A percentile compares a stretch with the other conserved stretches of the same genome.
Evolutionary conservation across 2,329 filamentous ascomycete genomes (phyloP).

Genomic region (Ascochyta fabae): DNA sequence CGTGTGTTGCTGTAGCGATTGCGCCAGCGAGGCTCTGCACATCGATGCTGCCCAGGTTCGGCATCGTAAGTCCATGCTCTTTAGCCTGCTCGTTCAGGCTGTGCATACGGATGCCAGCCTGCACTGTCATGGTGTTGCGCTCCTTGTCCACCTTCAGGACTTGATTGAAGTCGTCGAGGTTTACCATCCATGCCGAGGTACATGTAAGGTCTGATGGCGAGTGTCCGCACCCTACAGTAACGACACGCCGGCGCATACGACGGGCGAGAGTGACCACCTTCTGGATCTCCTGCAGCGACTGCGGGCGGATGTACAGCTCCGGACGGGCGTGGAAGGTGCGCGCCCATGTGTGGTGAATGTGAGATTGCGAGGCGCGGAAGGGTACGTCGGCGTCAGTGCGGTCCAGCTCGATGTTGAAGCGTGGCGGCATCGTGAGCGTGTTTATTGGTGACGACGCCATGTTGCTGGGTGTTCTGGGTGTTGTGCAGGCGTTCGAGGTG

Average conservation of each 20-base stretch:
- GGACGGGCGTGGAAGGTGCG: slow-evolving; percentile 88
- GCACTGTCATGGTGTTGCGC: slow-evolving; percentile 73
- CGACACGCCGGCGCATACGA: slow-evolving; percentile 78
- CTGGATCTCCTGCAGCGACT: slow-evolving; percentile 79
- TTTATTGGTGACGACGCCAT: slow-evolving; percentile 28
- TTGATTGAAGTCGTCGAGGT: slow-evolving; percentile 81
- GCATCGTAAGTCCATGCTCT: slow-evolving; percentile 79
- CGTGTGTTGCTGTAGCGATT: slow-evolving; percentile 92
- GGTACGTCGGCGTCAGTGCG: slow-evolving; percentile 68
- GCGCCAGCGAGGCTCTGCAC: slow-evolving; percentile 91
- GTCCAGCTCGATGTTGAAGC: slow-evolving; percentile 62
- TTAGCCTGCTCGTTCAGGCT: slow-evolving; percentile 77
- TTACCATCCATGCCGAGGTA: slow-evolving; percentile 92
- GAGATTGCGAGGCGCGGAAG: slow-evolving; percentile 75
- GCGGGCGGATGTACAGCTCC: slow-evolving; percentile 88
- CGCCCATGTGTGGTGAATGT: slow-evolving; percentile 93
- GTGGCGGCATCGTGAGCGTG: slow-evolving; percentile 43
- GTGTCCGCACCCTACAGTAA: slow-evolving; percentile 88
- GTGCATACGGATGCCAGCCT: slow-evolving; percentile 87
- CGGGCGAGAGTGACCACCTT: slow-evolving; percentile 82
- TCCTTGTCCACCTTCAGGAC: slow-evolving; percentile 73
- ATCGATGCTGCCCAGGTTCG: slow-evolving; percentile 93
- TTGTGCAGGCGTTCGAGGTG: background rate
- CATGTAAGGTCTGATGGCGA: slow-evolving; percentile 92
- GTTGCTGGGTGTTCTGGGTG: background rate